phyloP scores from a whole-genome alignment of 441 rosid species.

The Aquilaria agallochum region DNA sequence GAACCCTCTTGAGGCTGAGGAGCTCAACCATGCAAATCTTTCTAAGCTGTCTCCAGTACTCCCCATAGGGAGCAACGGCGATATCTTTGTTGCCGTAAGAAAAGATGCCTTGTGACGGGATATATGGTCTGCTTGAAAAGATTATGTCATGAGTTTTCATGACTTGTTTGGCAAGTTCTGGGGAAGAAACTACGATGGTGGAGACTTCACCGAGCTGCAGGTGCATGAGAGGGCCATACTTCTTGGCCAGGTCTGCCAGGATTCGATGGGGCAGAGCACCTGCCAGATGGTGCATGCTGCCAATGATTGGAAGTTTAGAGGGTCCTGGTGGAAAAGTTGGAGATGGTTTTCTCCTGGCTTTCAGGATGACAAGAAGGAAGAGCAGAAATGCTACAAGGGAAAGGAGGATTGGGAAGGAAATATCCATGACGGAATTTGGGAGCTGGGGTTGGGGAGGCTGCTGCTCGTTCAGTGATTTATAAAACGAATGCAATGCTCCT shows the following conservation, averaged over 20 bases:
- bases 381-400: too few species aligned
- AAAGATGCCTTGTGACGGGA: slow-evolving; percentile 15
- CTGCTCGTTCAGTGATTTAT: too few species aligned
- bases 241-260: slow-evolving; percentile 11
- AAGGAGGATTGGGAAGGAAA: too few species aligned
- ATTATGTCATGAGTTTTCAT: slow-evolving; percentile 19
- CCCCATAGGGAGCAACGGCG: slow-evolving; percentile 9
- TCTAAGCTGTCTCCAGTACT: slow-evolving; percentile 22
- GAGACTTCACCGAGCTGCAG: slow-evolving; percentile 16
- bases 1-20: slow-evolving; percentile 18
- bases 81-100: slow-evolving; percentile 14
- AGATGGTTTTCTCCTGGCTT: too few species aligned
- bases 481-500: too few species aligned
- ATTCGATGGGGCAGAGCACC: slow-evolving; percentile 19
- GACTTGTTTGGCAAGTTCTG: slow-evolving; percentile 15
- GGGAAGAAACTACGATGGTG: slow-evolving; percentile 14
- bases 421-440: too few species aligned
- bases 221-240: slow-evolving; percentile 17
- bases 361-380: too few species aligned
- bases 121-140: slow-evolving; percentile 16
- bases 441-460: too few species aligned
- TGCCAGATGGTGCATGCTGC: slow-evolving; percentile 20
- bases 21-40: slow-evolving; percentile 21
- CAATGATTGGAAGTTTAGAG: slow-evolving; percentile 18
- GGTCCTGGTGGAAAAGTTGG: slow-evolving; percentile 20